A percentile compares a stretch with the other conserved stretches of the same genome.
Conservation (phyloP, 2,329 filamentous ascomycete genomes). For the Alternaria consortialis region DNA sequence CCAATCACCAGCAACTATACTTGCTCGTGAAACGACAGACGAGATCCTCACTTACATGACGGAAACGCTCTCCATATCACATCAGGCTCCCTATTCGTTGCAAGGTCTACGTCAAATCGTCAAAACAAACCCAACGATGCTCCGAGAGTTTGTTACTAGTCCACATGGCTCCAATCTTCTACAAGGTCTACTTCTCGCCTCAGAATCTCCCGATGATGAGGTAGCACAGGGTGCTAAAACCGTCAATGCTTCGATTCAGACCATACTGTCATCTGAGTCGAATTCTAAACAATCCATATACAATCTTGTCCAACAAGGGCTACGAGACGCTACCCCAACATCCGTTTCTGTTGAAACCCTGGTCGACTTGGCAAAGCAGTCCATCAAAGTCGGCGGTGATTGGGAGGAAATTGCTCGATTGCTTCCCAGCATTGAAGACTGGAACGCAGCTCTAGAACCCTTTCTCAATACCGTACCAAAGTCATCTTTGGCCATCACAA, state of each 20-base stretch:
- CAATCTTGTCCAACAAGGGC: constrained; percentile 62
- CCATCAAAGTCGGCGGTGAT: constrained; percentile 48
- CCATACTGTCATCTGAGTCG: constrained; percentile 48
- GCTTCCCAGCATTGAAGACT: constrained; percentile 70
- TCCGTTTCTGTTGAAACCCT: constrained; percentile 63
- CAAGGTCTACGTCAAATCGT: constrained; percentile 58
- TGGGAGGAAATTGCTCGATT: constrained; percentile 57
- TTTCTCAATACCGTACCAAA: constrained; percentile 65
- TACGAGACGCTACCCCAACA: constrained; percentile 56
- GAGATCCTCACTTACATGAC: constrained; percentile 51
- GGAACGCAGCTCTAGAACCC: constrained; percentile 69
- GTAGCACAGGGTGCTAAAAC: constrained; percentile 56
- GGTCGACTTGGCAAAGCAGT: constrained; percentile 62
- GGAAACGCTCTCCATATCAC: constrained; percentile 48
- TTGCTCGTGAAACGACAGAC: constrained; percentile 50
- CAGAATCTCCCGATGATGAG: constrained; percentile 63
- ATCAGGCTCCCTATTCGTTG: constrained; percentile 48
- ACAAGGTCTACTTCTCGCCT: constrained; percentile 61
- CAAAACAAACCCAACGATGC: constrained; percentile 51
- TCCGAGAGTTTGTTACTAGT: constrained; percentile 56
- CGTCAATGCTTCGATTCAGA: constrained; percentile 50
- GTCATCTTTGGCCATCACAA: constrained; percentile 76
- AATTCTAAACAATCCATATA: constrained; percentile 58
- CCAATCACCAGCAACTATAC: constrained; percentile 42
- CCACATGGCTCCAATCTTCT: constrained; percentile 60